Percentiles rank a stretch among this genome's conserved stretches.
These are phyloP conservation scores for Fusarium vanettenii DNA, from an alignment of 2,329 filamentous ascomycete genomes.

Conservation along the genomic window DNA sequence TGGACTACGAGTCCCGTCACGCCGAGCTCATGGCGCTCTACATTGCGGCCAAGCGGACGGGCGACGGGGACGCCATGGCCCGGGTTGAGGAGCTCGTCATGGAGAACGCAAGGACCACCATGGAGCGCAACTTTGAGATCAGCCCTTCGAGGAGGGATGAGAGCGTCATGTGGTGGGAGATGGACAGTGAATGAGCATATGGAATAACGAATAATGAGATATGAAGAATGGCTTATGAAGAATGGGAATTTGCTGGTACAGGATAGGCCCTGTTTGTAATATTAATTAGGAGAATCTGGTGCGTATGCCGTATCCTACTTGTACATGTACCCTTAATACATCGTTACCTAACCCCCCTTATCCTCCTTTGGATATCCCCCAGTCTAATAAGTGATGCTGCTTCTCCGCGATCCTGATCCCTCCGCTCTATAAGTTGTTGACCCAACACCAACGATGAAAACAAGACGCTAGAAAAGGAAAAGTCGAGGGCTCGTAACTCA, in stretches of 20 bases:
- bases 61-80: slow-evolving; percentile 40
- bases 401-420: slow-evolving; percentile 11
- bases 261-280: slow-evolving; percentile 4
- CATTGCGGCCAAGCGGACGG: slow-evolving; percentile 39
- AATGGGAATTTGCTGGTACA: not conserved
- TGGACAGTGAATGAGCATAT: slow-evolving; percentile 6
- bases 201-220: not conserved
- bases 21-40: slow-evolving; percentile 42
- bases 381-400: slow-evolving; percentile 22
- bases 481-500: not conserved
- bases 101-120: slow-evolving; percentile 30
- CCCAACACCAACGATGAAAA: slow-evolving; percentile 31
- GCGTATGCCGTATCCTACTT: slow-evolving; percentile 9
- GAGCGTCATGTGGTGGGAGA: slow-evolving; percentile 40
- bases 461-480: slow-evolving; percentile 6
- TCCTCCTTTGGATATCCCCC: not conserved
- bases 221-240: not conserved
- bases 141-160: slow-evolving; percentile 27
- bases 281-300: slow-evolving; percentile 1
- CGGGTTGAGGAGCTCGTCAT: slow-evolving; percentile 38
- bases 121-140: slow-evolving; percentile 40
- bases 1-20: slow-evolving; percentile 44
- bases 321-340: slow-evolving; percentile 26
- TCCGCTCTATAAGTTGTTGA: slow-evolving; percentile 29
- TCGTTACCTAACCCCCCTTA: not conserved